Evolutionary conservation across 2,329 filamentous ascomycete genomes (phyloP).

Genomic region (Nigrospora sphaerica): DNA sequence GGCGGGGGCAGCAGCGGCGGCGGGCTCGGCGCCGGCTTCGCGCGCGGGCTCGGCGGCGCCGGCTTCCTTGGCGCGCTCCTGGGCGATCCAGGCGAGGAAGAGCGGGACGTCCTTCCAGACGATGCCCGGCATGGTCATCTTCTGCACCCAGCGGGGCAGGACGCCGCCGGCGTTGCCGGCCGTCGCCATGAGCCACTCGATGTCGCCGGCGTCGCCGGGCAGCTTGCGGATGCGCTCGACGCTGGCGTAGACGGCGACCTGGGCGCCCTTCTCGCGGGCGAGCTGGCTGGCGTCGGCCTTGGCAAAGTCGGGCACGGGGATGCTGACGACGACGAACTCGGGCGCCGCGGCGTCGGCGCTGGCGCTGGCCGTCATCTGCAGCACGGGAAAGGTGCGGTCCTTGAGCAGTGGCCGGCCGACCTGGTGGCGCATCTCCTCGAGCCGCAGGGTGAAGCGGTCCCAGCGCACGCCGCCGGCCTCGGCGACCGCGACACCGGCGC

Average conservation of each 20-base stretch:
- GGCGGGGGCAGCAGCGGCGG: not conserved
- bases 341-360: slow-evolving; percentile 8
- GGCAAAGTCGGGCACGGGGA: slow-evolving; percentile 41
- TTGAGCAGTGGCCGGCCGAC: slow-evolving; percentile 50
- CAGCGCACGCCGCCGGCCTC: slow-evolving; percentile 31
- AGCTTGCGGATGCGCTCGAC: slow-evolving; percentile 53
- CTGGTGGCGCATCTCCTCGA: slow-evolving; percentile 61
- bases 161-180: slow-evolving; percentile 62
- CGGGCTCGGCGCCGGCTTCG: not conserved
- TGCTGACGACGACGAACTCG: slow-evolving; percentile 51
- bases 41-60: not conserved
- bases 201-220: slow-evolving; percentile 18
- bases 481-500: slow-evolving; percentile 28
- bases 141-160: slow-evolving; percentile 61
- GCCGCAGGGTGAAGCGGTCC: slow-evolving; percentile 38
- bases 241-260: slow-evolving; percentile 55
- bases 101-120: slow-evolving; percentile 66
- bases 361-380: slow-evolving; percentile 42
- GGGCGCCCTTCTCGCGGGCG: slow-evolving; percentile 36
- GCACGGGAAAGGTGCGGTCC: slow-evolving; percentile 58
- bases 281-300: slow-evolving; percentile 20
- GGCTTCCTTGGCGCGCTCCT: slow-evolving; percentile 27
- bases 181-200: slow-evolving; percentile 76
- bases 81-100: slow-evolving; percentile 56
- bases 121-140: slow-evolving; percentile 51